These are phyloP conservation scores for Mycena venus DNA, from an alignment of 768 basidiomycete genomes.

Conservation along the genomic window DNA sequence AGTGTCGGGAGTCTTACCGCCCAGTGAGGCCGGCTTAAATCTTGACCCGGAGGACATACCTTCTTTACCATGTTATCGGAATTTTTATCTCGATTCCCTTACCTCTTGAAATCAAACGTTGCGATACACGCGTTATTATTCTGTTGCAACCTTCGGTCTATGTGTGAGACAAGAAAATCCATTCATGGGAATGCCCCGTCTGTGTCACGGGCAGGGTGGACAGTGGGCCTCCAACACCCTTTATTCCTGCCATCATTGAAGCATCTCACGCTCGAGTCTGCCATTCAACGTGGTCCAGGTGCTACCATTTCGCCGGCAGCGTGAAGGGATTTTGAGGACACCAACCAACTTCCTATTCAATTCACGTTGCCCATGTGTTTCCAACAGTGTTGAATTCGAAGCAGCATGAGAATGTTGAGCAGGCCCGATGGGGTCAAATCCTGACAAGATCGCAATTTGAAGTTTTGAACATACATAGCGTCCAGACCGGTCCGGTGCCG, in stretches of 20 bases:
- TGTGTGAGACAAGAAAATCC: conserved; percentile 5
- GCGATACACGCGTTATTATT: not conserved
- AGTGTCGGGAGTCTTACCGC: conserved; percentile 27
- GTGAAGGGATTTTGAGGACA: too few species aligned
- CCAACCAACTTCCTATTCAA: too few species aligned
- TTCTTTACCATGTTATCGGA: not conserved
- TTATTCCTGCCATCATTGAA: not conserved
- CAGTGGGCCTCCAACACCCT: not conserved
- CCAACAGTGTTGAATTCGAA: too few species aligned
- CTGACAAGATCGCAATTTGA: too few species aligned
- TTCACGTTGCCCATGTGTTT: too few species aligned
- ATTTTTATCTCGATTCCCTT: not conserved
- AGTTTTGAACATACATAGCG: too few species aligned
- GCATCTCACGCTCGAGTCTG: too few species aligned
- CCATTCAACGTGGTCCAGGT: too few species aligned
- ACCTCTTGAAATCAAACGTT: conserved; percentile 1
- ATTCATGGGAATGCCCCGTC: not conserved
- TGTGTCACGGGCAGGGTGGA: not conserved
- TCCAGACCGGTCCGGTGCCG: too few species aligned
- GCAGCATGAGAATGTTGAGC: too few species aligned
- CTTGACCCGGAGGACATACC: not conserved
- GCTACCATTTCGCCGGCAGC: too few species aligned
- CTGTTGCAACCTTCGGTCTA: not conserved
- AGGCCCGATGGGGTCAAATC: too few species aligned
- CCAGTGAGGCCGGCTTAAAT: conserved; percentile 13